Evolutionary conservation across 805 yeast genomes (phyloP), one percentile per base, ranked within the genome.

Genomic region (Zygosaccharomyces bisporus): DNA sequence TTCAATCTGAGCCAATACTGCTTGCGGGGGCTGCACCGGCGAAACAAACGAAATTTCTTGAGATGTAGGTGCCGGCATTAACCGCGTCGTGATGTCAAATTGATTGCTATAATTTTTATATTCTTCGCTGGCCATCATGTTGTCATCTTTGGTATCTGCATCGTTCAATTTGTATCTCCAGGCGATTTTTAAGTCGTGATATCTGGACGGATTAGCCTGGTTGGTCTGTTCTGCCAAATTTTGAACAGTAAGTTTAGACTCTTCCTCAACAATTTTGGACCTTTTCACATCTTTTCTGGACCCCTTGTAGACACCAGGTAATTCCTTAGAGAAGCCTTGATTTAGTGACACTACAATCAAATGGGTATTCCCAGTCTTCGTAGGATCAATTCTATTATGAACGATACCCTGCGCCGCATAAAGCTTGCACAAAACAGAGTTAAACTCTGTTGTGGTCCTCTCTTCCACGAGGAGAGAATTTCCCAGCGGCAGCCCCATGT

Each of bases 401-500:
- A 79, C 63, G 25, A 83, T 64, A 10, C 96, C 95, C 63, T 86
- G 95, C 1, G 95, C 74, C 1, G 86, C 80, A 68, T 81, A 86
- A 3, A 79, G 68, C 51, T 89, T 79, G 20, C 81, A 61, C 29
- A 91, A 52, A 8, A 86, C 80, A 4, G 88, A 75, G 5, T 85
- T 74, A 58, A 88, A 91, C 58, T 91, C 97, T 0, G 98, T 91
- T 5, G 91, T 82, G 0, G 95, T 93, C 12, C 78, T 75, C 60
- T 91, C 98, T 61, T 87, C 91, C 4, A 91, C 60, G 10, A 90
- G 61, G 30, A 89, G 58, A 4, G 85, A 74, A 8, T 72, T 65
- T 1, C 96, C 95, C 9, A 86, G 53, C 1, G 98, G 98, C 12
- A 90, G 61, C 1, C 99, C 99, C 44, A 79, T 83, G 63, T 91